Evolutionary conservation across 371 early-diverging fungal genomes (phyloP), one percentile per base, ranked within the genome.

Genomic region (Gilbertella persicaria): DNA sequence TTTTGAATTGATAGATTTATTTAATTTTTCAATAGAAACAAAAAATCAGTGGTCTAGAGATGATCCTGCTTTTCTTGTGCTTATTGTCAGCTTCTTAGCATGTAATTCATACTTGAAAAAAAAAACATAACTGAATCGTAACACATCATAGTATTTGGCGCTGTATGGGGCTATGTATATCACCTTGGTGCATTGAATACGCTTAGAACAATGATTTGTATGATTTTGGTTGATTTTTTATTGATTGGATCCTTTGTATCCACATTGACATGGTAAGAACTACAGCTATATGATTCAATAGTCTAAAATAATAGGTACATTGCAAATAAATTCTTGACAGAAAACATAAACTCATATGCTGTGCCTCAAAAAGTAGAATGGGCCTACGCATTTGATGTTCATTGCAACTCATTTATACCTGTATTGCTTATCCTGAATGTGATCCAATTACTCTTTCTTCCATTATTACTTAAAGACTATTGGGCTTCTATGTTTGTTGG

Each of bases 11-110:
- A 30, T 4, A 20, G 21, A 40, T 9, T 7, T 4, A 40, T 20
- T n/a, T 4, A 21, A 40, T 3, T 5, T 24, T 20, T 13, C 14
- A 37, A 36, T 59, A 92, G 93, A 95, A 73, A 95, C 96, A 24
- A 95, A 95, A 64, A 96, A 95, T 69, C 93, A 92, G 53, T 96
- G 95, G 95, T 91, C 95, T 24, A 64, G 96, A 55, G 96, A 96
- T 59, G 96, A 96, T 73, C 95, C 96, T 8, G 95, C 95, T 13
- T 95, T 94, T 61, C 64, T 93, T 37, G 84, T 93, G 16, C 57
- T 93, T 21, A 58, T 88, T 10, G 75, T 83, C 12, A 59, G 81
- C 20, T 69, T 80, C 17, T 63, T 91, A 21, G 69, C 79, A 14
- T 53, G 90, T 89, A 82, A 65, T 78, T 59, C 19, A 19, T 13